Percentiles rank a stretch among this genome's conserved stretches.
Conservation (phyloP, 1,284 basidiomycete species). For the Lignosus rhinocerotis region DNA sequence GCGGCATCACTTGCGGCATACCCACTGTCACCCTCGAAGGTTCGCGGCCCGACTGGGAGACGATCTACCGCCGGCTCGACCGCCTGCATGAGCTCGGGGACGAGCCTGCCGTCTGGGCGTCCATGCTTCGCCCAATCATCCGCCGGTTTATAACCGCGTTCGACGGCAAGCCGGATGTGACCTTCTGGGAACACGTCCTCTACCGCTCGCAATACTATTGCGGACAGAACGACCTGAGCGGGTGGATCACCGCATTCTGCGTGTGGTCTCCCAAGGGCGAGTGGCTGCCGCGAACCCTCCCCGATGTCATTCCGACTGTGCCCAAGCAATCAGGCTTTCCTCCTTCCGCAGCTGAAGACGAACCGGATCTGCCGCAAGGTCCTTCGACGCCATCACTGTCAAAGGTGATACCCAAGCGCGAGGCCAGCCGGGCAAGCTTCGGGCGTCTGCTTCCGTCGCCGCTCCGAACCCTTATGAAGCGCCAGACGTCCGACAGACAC, state of each 20-base stretch:
- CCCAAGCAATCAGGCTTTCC: background rate
- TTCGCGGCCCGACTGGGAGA: conserved; percentile 38
- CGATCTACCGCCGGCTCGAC: conserved; percentile 34
- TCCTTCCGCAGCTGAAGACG: background rate
- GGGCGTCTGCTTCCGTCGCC: too few relatives aligned
- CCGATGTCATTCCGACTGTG: background rate
- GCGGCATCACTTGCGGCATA: conserved; percentile 42
- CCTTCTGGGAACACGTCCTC: conserved; percentile 39
- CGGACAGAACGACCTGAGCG: conserved; percentile 29
- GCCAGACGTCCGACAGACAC: too few relatives aligned
- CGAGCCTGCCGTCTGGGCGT: conserved; percentile 36
- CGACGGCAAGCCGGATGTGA: conserved; percentile 32
- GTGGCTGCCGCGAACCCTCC: conserved; percentile 30
- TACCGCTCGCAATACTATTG: conserved; percentile 19
- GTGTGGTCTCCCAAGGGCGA: conserved; percentile 35
- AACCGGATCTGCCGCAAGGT: background rate
- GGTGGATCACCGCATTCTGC: conserved; percentile 44
- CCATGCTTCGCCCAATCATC: conserved; percentile 39
- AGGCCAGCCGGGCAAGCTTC: too few relatives aligned
- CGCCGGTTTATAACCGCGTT: conserved; percentile 38
- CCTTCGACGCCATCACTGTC: background rate
- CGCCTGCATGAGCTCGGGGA: conserved; percentile 38
- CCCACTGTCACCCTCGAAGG: conserved; percentile 50
- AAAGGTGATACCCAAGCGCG: too few relatives aligned
- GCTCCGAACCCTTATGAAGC: too few relatives aligned